Conservation (phyloP, 2,329 filamentous ascomycete species). For the Leptoxyphium fumago region DNA sequence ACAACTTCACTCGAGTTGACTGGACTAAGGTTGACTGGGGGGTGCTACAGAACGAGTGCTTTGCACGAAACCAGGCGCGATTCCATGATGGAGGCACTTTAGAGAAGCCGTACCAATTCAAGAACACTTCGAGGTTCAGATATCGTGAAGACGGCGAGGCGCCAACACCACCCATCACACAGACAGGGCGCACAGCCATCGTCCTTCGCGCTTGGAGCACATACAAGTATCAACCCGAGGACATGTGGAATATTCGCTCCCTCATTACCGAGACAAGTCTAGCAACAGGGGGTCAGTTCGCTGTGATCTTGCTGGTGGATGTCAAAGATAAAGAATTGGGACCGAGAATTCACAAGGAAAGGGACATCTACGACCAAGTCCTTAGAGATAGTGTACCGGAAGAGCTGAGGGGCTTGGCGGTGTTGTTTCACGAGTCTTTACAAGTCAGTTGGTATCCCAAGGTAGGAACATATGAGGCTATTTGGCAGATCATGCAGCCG, state of each 20-base stretch:
- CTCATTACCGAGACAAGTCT: constrained; percentile 29
- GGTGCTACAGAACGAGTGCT: constrained; percentile 48
- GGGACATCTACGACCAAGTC: constrained; percentile 41
- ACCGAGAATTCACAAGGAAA: constrained; percentile 41
- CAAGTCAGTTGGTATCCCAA: constrained; percentile 31
- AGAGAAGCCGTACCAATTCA: constrained; percentile 3
- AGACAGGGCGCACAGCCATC: constrained; percentile 16
- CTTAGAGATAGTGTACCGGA: constrained; percentile 47
- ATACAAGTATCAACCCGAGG: constrained; percentile 28
- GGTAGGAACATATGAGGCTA: constrained; percentile 28
- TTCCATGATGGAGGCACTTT: constrained; percentile 21
- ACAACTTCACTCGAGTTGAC: constrained; percentile 27
- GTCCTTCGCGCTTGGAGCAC: constrained; percentile 29
- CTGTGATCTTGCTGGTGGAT: constrained; percentile 29
- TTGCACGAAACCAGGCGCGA: constrained; percentile 47
- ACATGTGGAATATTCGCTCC: constrained; percentile 26
- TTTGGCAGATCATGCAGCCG: constrained; percentile 47
- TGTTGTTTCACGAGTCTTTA: constrained; percentile 54
- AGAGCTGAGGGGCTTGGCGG: constrained; percentile 54
- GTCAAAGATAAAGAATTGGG: constrained; percentile 39
- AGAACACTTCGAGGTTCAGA: constrained; percentile 1
- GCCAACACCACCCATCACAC: neutral
- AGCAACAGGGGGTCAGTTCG: constrained; percentile 27
- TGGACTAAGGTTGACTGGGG: constrained; percentile 58
- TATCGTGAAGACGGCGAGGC: constrained; percentile 1